Evolutionary conservation across 73 alveolate genomes (phyloP), one percentile per base, ranked within the genome.

Genomic region (Breviolum minutum): DNA sequence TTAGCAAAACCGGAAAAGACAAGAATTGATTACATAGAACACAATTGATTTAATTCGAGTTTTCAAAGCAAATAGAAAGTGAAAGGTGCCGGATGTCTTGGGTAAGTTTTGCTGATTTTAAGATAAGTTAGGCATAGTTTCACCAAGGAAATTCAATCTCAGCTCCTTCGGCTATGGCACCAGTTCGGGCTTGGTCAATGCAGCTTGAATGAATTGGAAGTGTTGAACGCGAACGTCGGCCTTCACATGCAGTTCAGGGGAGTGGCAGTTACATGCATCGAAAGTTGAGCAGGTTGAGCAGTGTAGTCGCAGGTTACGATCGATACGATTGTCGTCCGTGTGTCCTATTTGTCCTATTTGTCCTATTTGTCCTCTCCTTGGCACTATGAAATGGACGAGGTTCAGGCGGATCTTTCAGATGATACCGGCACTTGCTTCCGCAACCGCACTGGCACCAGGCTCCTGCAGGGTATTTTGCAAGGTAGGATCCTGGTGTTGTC

Each of bases 121-220:
- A 40, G 54, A 40, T 40, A 40, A 40, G 54, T n/a, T n/a, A n/a
- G n/a, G 84, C 84, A 17, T 74, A 30, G 61, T 14, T 22, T 27
- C 6, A 7, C 54, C 32, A 26, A 79, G 87, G 87, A 79, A 79
- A 63, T 79, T 79, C 63, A 79, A 79, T 63, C 87, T 79, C 87
- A 79, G 87, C 87, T 10, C 64, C 87, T 79, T 79, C 27, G 87
- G 64, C 17, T 79, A 79, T 79, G 87, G 87, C 62, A 79, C 64
- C 87, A 79, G 64, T 63, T 79, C 87, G 27, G 87, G 87, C 27
- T 29, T 6, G 87, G 87, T 79, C 87, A 79, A 13, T 79, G 87
- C 22, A 79, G n/a, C 87, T 79, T 30, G 62, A 63, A 66, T 2
- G 74, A 0, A 20, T 66, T 66, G 22, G 74, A 66, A 66, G 74